A percentile compares a stretch with the other conserved stretches of the same genome.
Conservation (phyloP, 139 green algal genomes). For the Marvania coccoides region DNA sequence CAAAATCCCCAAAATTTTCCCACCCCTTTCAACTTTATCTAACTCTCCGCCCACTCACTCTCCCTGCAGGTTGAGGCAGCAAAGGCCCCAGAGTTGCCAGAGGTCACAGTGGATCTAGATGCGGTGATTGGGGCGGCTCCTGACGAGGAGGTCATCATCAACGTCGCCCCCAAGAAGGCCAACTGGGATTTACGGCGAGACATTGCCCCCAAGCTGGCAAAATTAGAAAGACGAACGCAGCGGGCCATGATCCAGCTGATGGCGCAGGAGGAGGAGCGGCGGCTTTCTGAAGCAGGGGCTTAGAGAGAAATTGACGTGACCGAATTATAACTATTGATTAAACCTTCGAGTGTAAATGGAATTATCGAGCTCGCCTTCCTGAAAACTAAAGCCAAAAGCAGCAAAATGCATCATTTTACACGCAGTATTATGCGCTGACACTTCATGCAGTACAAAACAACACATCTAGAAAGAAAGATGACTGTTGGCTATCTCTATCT, state of each 20-base stretch:
- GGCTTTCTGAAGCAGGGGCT: conserved; percentile 26
- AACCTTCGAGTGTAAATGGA: too few relatives aligned
- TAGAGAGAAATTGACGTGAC: neutral
- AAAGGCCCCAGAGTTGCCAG: conserved; percentile 50
- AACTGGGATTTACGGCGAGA: conserved; percentile 86
- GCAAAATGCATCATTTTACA: neutral
- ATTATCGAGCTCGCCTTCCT: too few relatives aligned
- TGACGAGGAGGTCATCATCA: conserved; percentile 49
- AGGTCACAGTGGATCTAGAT: conserved; percentile 39
- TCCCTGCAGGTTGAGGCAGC: conserved; percentile 42
- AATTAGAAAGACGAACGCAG: conserved; percentile 72
- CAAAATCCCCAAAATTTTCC: conserved; percentile 9
- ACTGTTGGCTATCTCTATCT: too few relatives aligned
- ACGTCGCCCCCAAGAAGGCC: conserved; percentile 80
- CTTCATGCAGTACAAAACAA: too few relatives aligned
- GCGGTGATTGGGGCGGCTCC: conserved; percentile 34
- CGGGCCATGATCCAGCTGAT: conserved; percentile 66
- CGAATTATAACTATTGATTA: too few relatives aligned
- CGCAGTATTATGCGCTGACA: too few relatives aligned
- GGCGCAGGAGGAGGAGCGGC: conserved; percentile 45
- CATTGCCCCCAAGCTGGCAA: conserved; percentile 63
- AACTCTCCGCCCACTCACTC: neutral
- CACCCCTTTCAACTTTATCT: neutral
- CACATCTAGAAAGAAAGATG: too few relatives aligned
- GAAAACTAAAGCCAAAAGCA: too few relatives aligned